Evolutionary conservation across 1,284 basidiomycete genomes (phyloP), one percentile per base, ranked within the genome.

Genomic region (Wallemia hederae): DNA sequence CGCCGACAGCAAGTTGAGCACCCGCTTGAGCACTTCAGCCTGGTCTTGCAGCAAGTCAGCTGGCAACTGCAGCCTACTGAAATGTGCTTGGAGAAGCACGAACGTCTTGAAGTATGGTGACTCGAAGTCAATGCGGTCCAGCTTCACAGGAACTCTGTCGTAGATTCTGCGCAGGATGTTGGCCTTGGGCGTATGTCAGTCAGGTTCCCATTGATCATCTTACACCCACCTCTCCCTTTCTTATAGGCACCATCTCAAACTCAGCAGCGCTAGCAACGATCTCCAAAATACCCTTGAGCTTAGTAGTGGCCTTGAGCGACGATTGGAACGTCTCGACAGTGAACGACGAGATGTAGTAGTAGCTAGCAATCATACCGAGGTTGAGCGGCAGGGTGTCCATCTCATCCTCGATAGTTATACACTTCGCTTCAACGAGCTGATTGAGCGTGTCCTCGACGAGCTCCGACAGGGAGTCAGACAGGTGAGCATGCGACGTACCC

Each of bases 41-140:
- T 96, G 92, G 70, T 98, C 94, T 3, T 85, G 83, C 26, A 83
- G 87, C 25, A 98, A 80, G 69, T 98, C 92, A 15, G 90, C 82
- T 0, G 91, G 92, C 2, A 98, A 76, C 59, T 83, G 80, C 34
- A 98, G 74, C 14, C 91, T 82, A 3, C 86, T 86, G 74, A 98
- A 98, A 73, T 98, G 92, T 0, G 94, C 91, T 70, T 98, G 91
- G 0, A 98, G 76, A 2, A 98, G 78, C 24, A 98, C 75, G 80
- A 92, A 96, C 0, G 89, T 92, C 75, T 99, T 98, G 81, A 98
- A 96, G 70, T 92, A 83, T 0, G 92, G 92, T 26, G 84, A 85
- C 67, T 88, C 83, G 71, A 89, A 94, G 72, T 96, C 85, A 62
- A 77, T 78, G 24, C 64, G 64, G 59, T 76, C 75, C 49, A 97